phyloP scores from a whole-genome alignment of 108 stramenopile species.

The Skeletonema menzelii region DNA sequence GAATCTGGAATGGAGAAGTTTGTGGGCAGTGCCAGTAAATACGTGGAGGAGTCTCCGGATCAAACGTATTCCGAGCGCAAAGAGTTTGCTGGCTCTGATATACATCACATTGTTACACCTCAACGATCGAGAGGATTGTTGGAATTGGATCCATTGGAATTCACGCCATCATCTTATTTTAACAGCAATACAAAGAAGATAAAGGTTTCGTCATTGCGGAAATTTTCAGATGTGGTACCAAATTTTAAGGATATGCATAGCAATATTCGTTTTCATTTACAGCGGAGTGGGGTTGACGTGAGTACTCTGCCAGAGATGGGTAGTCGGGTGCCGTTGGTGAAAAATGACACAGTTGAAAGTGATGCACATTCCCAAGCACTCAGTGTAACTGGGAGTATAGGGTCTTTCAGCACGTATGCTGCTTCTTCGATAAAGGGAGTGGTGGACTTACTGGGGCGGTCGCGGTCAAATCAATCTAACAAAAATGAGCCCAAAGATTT shows the following conservation, averaged over 20 bases:
- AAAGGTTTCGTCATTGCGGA: conserved; percentile 28
- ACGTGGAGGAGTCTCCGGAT: conserved; percentile 6
- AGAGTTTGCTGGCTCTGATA: not conserved
- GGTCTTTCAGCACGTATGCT: conserved; percentile 37
- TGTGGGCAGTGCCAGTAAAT: conserved; percentile 43
- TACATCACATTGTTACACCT: not conserved
- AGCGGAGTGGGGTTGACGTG: conserved; percentile 20
- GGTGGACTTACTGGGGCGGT: conserved; percentile 10
- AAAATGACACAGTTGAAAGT: conserved; percentile 17
- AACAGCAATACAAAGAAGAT: conserved; percentile 22
- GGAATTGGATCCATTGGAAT: conserved; percentile 3
- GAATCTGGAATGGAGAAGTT: conserved; percentile 43
- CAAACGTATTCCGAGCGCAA: conserved; percentile 4
- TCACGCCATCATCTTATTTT: conserved; percentile 19
- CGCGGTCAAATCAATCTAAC: not conserved
- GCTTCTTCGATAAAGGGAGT: conserved; percentile 21
- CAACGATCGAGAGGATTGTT: not conserved
- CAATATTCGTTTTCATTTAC: conserved; percentile 40
- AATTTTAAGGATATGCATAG: conserved; percentile 43
- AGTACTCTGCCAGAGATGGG: conserved; percentile 7
- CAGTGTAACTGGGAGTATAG: conserved; percentile 12
- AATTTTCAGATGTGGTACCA: conserved; percentile 42
- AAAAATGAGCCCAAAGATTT: not conserved
- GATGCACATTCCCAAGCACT: conserved; percentile 19
- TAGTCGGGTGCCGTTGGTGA: not conserved